Evolutionary conservation across 106 monocot genomes (phyloP).

Genomic region (Gastrodia elata): DNA sequence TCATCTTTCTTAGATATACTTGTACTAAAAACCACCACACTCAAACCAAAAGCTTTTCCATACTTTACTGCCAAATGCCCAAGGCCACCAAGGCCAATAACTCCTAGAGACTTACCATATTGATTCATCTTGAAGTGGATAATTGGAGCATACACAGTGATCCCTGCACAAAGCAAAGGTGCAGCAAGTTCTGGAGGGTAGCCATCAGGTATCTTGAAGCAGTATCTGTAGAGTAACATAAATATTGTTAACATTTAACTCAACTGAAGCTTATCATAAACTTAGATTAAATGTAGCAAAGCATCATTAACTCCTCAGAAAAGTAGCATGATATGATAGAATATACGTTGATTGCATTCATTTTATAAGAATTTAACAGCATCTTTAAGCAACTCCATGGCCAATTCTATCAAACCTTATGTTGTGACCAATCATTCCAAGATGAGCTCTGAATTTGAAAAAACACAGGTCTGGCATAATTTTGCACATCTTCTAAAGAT

Average conservation of each 20-base stretch:
- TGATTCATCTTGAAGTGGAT: slow-evolving; percentile 78
- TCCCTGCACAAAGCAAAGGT: slow-evolving; percentile 78
- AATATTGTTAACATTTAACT: not conserved
- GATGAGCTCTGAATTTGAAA: not conserved
- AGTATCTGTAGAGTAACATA: slow-evolving; percentile 35
- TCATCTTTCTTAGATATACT: slow-evolving; percentile 69
- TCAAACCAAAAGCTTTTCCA: slow-evolving; percentile 89
- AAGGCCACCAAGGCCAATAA: slow-evolving; percentile 84
- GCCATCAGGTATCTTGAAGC: slow-evolving; percentile 67
- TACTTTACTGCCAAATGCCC: slow-evolving; percentile 90
- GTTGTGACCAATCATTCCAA: not conserved
- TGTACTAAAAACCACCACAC: slow-evolving; percentile 80
- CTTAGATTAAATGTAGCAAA: not conserved
- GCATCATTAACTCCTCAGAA: not conserved
- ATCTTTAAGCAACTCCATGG: not conserved
- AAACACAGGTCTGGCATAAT: not conserved
- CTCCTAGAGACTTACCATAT: slow-evolving; percentile 86
- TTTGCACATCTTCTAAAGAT: slow-evolving; percentile 1
- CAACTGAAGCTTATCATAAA: not conserved
- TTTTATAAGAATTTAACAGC: not conserved
- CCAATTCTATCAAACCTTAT: not conserved
- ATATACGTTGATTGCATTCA: not conserved
- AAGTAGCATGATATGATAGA: not conserved
- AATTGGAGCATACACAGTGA: slow-evolving; percentile 87
- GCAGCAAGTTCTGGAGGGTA: slow-evolving; percentile 65